Evolutionary conservation across 306 rosid genomes (phyloP).

Genomic region (Prunus mongolica): DNA sequence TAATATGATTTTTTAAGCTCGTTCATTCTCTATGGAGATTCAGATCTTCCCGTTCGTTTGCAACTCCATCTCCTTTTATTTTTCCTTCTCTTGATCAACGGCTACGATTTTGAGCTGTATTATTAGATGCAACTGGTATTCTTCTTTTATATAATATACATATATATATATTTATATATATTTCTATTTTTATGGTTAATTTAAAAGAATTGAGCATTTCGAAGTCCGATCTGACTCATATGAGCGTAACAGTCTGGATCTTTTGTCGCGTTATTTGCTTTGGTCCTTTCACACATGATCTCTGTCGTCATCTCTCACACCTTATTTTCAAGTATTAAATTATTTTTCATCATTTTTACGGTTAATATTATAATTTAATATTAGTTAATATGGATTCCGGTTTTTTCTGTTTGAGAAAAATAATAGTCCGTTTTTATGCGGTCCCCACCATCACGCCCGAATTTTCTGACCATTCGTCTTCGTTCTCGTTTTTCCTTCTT

Average conservation of each 20-base stretch:
- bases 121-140: too few relatives aligned
- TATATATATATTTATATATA: too few relatives aligned
- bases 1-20: too few relatives aligned
- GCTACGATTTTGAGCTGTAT: too few relatives aligned
- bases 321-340: neutral
- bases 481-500: neutral
- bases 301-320: neutral
- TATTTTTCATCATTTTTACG: neutral
- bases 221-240: neutral
- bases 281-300: neutral
- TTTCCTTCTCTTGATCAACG: neutral
- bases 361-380: neutral
- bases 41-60: neutral
- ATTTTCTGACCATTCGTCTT: neutral
- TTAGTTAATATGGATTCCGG: neutral
- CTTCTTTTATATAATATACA: too few relatives aligned
- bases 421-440: neutral
- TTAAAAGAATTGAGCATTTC: neutral
- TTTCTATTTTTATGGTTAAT: too few relatives aligned
- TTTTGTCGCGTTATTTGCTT: neutral
- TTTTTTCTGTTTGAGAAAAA: neutral
- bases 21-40: neutral
- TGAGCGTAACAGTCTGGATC: neutral
- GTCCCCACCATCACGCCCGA: neutral
- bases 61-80: neutral